Evolutionary conservation across 352 stramenopile genomes (phyloP), one percentile per base, ranked within the genome.

Genomic region (Peronosclerospora sorghi): DNA sequence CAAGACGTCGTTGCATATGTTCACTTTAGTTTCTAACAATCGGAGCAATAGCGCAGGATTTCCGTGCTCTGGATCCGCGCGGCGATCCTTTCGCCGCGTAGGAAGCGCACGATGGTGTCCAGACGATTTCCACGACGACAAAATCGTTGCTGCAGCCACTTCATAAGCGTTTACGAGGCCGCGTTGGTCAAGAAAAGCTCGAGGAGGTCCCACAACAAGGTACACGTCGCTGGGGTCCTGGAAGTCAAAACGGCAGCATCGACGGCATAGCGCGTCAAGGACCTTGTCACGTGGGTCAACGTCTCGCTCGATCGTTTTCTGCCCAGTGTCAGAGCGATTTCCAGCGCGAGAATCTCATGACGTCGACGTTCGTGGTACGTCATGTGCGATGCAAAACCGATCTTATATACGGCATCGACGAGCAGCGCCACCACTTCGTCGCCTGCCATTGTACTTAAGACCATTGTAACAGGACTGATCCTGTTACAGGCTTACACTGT

Each of bases 31-130:
- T n/a, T n/a, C n/a, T n/a, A n/a, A n/a, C n/a, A n/a, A 47, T 27
- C 43, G 43, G 32, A 88, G 51, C n/a, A 88, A 41, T 37, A 75
- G 72, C 18, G 61, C 55, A 15, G 73, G 59, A 34, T 83, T 86
- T 19, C 73, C 21, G 5, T 44, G 49, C 9, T 51, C 59, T 5
- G 57, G 45, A 34, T 53, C 51, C 5, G 59, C 54, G 32, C 86
- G 32, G 6, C 62, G 58, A 10, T 67, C 35, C 10, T 67, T 59
- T 14, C 86, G 54, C 76, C 73, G 86, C 8, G 30, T 24, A n/a
- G 76, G 76, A 23, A 88, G 48, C 10, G 60, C 52, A 18, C 81
- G 63, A 58, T 84, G 84, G 13, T 50, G 53, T 18, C 47, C 49
- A 6, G 52, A 28, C 17, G 76, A 60, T 30, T 81, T 55, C 73